Conservation (phyloP, 768 basidiomycete species). For the Psilocybe cyanescens region DNA sequence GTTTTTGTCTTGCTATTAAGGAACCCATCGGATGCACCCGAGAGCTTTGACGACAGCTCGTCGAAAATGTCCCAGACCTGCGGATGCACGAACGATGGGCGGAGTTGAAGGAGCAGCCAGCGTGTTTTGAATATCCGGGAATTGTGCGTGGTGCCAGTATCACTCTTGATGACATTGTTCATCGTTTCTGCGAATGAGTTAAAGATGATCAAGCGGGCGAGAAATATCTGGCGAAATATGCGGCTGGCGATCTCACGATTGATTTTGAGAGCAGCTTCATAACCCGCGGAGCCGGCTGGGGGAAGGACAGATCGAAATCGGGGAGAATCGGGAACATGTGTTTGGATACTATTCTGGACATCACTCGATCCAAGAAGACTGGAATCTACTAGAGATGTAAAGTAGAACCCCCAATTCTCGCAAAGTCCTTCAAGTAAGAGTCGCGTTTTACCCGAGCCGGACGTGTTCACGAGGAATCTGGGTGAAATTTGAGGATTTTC, state of each 20-base stretch:
- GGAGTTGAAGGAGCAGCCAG: conserved; percentile 48
- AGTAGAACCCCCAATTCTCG: conserved; percentile 50
- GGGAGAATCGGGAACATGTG: conserved; percentile 37
- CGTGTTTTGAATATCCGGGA: conserved; percentile 31
- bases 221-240: conserved; percentile 41
- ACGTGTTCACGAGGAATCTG: conserved; percentile 51
- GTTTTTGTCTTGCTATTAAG: conserved; percentile 36
- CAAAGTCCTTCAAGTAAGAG: conserved; percentile 49
- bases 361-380: conserved; percentile 48
- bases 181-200: conserved; percentile 39
- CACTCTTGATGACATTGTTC: conserved; percentile 18
- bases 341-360: conserved; percentile 42
- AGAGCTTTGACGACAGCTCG: conserved; percentile 36
- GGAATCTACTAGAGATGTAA: conserved; percentile 47
- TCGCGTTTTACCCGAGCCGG: conserved; percentile 50
- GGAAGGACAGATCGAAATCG: conserved; percentile 37
- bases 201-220: conserved; percentile 45
- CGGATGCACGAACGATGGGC: conserved; percentile 37
- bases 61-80: conserved; percentile 47
- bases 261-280: conserved; percentile 31
- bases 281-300: conserved; percentile 30
- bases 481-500: not conserved
- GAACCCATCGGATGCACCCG: conserved; percentile 35
- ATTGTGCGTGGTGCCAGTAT: conserved; percentile 6
- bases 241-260: conserved; percentile 42